Percentiles rank a stretch among this genome's conserved stretches.
These are phyloP conservation scores for Sarocladiaceae sp. DNA, from an alignment of 2,329 filamentous ascomycete genomes.

Conservation along the genomic window DNA sequence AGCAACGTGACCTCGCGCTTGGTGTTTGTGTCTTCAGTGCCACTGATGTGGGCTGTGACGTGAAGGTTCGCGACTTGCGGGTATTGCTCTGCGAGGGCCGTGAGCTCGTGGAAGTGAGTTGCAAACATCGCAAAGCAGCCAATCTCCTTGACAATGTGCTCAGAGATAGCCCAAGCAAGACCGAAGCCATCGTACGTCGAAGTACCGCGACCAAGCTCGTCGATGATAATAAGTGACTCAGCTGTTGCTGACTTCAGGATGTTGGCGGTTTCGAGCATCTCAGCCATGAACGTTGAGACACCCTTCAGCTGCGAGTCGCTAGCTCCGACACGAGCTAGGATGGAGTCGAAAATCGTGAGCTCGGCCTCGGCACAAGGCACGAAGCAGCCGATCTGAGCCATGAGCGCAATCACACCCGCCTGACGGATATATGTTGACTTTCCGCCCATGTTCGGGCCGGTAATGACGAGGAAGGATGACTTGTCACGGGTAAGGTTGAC, in stretches of 20 bases:
- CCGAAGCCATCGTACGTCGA: constrained; percentile 98
- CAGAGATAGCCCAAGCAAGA: constrained; percentile 97
- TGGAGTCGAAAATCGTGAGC: constrained; percentile 92
- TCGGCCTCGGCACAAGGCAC: constrained; percentile 89
- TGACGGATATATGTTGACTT: constrained; percentile 98
- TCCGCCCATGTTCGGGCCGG: constrained; percentile 97
- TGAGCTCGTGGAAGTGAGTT: constrained; percentile 97
- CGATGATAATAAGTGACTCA: constrained; percentile 96
- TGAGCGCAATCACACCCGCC: constrained; percentile 91
- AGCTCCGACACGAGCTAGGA: constrained; percentile 90
- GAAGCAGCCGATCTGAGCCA: constrained; percentile 96
- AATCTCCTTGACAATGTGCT: constrained; percentile 94
- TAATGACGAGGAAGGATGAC: constrained; percentile 93
- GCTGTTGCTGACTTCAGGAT: constrained; percentile 95
- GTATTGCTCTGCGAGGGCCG: constrained; percentile 79
- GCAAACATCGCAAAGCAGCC: constrained; percentile 92
- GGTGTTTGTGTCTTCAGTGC: constrained; percentile 35
- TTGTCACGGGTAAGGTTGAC: constrained; percentile 70
- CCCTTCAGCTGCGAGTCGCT: constrained; percentile 96
- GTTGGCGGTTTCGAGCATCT: constrained; percentile 98
- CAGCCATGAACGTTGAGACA: constrained; percentile 98
- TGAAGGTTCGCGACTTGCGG: constrained; percentile 88
- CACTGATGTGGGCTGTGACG: constrained; percentile 86
- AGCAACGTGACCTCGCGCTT: constrained; percentile 87
- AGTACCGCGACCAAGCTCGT: constrained; percentile 92